These are phyloP conservation scores for Candida caryicola DNA, from an alignment of 805 yeast genomes.

Conservation along the genomic window DNA sequence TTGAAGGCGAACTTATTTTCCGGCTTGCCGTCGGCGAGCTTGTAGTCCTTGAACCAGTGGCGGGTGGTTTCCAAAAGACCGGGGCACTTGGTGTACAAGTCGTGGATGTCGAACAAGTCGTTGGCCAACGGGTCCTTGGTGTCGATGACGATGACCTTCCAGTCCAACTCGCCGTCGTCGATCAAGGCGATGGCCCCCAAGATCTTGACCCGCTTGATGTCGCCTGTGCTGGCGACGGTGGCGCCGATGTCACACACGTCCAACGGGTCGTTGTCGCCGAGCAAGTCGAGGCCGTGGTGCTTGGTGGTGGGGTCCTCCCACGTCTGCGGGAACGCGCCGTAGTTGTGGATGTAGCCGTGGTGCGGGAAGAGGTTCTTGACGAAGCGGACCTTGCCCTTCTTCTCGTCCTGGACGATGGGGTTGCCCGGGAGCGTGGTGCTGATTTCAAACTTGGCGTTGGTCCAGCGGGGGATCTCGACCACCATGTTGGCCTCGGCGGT, in stretches of 20 bases:
- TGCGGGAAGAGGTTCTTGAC: conserved; percentile 78
- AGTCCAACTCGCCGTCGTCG: conserved; percentile 88
- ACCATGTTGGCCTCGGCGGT: conserved; percentile 44
- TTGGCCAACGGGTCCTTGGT: conserved; percentile 81
- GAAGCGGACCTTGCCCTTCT: conserved; percentile 72
- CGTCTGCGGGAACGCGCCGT: conserved; percentile 89
- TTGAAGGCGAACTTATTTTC: conserved; percentile 95
- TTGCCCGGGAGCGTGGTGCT: conserved; percentile 55
- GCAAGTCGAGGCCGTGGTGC: conserved; percentile 40
- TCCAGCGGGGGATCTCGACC: conserved; percentile 59
- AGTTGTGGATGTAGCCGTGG: conserved; percentile 83
- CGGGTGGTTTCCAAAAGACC: conserved; percentile 90
- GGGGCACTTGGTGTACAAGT: conserved; percentile 85
- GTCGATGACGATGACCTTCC: conserved; percentile 90
- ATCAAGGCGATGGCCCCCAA: conserved; percentile 92
- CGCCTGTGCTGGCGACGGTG: conserved; percentile 61
- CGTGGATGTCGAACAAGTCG: conserved; percentile 85
- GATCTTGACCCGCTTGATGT: conserved; percentile 84
- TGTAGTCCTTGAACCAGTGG: conserved; percentile 98
- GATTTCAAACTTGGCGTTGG: conserved; percentile 82
- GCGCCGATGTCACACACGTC: conserved; percentile 93
- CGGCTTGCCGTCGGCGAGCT: conserved; percentile 97
- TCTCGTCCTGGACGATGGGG: conserved; percentile 78
- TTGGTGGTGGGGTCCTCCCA: conserved; percentile 92
- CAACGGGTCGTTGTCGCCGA: conserved; percentile 93